A percentile compares a stretch with the other conserved stretches of the same genome.
These are phyloP conservation scores for Dendrobium catenatum DNA, from an alignment of 106 monocot species.

Conservation along the genomic window DNA sequence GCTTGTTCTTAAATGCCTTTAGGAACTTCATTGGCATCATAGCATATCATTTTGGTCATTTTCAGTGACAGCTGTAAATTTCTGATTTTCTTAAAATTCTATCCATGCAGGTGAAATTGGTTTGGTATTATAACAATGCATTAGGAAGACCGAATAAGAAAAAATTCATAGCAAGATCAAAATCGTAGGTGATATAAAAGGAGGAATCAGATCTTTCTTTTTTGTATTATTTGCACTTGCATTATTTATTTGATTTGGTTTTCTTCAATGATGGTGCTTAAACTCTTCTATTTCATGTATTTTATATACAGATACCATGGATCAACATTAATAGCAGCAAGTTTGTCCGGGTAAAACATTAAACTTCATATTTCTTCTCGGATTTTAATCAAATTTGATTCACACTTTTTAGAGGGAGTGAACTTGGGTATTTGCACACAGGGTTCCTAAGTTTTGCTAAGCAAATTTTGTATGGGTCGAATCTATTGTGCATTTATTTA, in stretches of 20 bases:
- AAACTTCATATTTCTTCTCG: neutral
- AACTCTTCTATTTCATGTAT: slow-evolving; percentile 4
- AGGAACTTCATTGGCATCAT: neutral
- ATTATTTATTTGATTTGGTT: neutral
- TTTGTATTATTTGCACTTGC: neutral
- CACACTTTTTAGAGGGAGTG: neutral
- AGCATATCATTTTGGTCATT: neutral
- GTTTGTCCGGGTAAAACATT: slow-evolving; percentile 76
- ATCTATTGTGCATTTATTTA: slow-evolving; percentile 5
- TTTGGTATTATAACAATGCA: slow-evolving; percentile 99
- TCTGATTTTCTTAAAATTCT: slow-evolving; percentile 2
- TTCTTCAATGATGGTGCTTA: neutral
- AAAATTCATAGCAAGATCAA: slow-evolving; percentile 90
- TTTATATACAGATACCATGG: slow-evolving; percentile 77
- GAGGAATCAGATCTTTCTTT: neutral
- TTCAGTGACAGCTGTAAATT: too few relatives aligned
- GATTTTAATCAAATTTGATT: neutral
- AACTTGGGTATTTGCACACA: neutral
- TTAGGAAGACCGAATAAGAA: slow-evolving; percentile 92
- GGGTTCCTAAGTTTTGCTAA: neutral
- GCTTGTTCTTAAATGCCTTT: neutral
- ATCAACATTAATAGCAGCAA: slow-evolving; percentile 87
- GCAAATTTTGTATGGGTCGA: neutral
- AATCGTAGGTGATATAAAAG: slow-evolving; percentile 47
- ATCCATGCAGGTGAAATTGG: slow-evolving; percentile 78